Evolutionary conservation across 2,329 filamentous ascomycete species (phyloP).

Genomic region (Cryphonectria parasitica): DNA sequence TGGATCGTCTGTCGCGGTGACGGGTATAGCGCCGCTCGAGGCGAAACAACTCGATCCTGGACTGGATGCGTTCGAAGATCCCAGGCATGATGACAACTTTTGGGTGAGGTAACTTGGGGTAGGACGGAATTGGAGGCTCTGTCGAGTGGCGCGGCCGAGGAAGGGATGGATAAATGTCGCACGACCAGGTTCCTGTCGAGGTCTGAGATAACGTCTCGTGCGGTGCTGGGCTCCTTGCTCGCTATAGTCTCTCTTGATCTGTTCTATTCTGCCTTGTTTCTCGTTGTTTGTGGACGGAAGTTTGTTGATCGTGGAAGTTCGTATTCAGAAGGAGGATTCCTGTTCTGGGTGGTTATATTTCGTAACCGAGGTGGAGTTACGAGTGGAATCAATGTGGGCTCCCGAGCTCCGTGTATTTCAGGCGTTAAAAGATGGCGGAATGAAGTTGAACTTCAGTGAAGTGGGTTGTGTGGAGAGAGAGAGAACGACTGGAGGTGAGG

Average conservation of each 20-base stretch:
- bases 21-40: constrained; percentile 95
- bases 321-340: background rate
- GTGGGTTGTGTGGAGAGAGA: background rate
- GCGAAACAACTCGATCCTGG: constrained; percentile 86
- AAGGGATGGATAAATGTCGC: background rate
- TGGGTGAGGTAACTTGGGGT: background rate
- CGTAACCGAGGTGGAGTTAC: constrained; percentile 16
- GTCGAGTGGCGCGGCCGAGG: background rate
- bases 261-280: background rate
- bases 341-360: constrained; percentile 6
- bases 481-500: background rate
- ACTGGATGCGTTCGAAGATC: constrained; percentile 63
- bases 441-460: background rate
- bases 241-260: background rate
- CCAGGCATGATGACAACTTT: constrained; percentile 46
- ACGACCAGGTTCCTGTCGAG: background rate
- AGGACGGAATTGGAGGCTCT: background rate
- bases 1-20: constrained; percentile 82
- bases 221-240: background rate
- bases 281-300: background rate
- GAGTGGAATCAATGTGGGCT: constrained; percentile 24
- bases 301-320: background rate
- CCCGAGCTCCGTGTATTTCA: constrained; percentile 16
- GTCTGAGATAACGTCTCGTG: background rate
- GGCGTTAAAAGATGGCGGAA: background rate